Conservation (phyloP, 208 protist genomes). For the Leishmania guyanensis region DNA sequence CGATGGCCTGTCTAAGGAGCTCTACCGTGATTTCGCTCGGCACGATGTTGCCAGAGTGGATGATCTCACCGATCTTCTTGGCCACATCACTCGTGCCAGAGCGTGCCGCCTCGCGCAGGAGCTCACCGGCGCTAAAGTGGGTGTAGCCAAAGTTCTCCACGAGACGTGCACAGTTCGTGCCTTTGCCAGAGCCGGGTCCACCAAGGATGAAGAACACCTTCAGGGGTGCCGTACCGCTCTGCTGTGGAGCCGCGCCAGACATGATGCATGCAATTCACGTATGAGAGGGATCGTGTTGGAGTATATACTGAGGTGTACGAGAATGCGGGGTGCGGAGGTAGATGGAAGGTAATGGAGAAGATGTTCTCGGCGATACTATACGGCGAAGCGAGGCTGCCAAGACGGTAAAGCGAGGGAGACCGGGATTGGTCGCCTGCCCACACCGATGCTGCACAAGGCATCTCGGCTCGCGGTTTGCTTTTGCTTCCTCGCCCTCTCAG, state of each 20-base stretch:
- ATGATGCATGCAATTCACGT: not conserved
- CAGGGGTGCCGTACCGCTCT: not conserved
- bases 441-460: not conserved
- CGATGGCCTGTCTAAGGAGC: constrained; percentile 72
- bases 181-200: constrained; percentile 87
- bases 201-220: constrained; percentile 91
- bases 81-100: constrained; percentile 62
- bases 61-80: constrained; percentile 73
- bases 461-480: not conserved
- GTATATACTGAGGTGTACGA: not conserved
- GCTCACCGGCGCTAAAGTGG: constrained; percentile 86
- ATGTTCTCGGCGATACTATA: not conserved
- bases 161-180: constrained; percentile 78
- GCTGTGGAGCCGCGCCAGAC: not conserved
- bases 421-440: not conserved
- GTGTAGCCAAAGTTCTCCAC: constrained; percentile 84
- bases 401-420: not conserved
- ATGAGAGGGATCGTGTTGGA: not conserved
- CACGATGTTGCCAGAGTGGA: constrained; percentile 79
- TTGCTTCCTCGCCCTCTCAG: not conserved
- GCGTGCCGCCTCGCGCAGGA: constrained; percentile 77
- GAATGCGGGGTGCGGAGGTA: not conserved
- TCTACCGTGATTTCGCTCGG: constrained; percentile 89
- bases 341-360: not conserved
- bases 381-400: not conserved